Conservation (phyloP, 352 stramenopile genomes). For the Phytophthora macrochlamydospora region DNA sequence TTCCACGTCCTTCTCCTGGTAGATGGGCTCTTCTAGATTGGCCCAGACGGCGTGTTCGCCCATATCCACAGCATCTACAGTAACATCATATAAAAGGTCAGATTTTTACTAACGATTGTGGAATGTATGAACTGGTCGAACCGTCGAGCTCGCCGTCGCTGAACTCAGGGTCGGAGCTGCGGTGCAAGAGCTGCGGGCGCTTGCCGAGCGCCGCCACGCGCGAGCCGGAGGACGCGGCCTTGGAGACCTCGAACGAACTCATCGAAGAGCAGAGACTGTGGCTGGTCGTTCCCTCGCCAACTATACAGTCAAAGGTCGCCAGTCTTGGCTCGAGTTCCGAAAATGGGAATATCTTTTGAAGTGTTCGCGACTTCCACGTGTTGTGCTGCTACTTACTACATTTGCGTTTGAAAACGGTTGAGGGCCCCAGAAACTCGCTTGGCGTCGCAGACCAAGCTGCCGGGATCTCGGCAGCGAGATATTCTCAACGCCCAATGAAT, state of each 20-base stretch:
- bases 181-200: conserved; percentile 48
- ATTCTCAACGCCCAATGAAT: too few species aligned
- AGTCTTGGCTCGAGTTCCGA: too few species aligned
- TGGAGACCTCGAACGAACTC: conserved; percentile 44
- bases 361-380: too few species aligned
- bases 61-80: conserved; percentile 71
- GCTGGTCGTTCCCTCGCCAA: neutral
- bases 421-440: too few species aligned
- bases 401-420: too few species aligned
- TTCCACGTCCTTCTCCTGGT: conserved; percentile 75
- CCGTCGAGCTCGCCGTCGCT: conserved; percentile 59
- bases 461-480: too few species aligned
- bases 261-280: conserved; percentile 10
- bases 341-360: too few species aligned
- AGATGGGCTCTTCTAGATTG: conserved; percentile 68
- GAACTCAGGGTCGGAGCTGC: conserved; percentile 68
- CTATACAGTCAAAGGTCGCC: neutral
- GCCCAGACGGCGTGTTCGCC: conserved; percentile 67
- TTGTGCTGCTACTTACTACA: too few species aligned
- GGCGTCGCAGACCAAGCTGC: too few species aligned
- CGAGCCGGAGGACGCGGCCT: conserved; percentile 3
- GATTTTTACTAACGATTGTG: neutral
- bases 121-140: conserved; percentile 21
- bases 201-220: conserved; percentile 26
- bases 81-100: conserved; percentile 3